Evolutionary conservation across 495 filamentous ascomycete species (phyloP).

Genomic region (Aspergillus funiculosus): DNA sequence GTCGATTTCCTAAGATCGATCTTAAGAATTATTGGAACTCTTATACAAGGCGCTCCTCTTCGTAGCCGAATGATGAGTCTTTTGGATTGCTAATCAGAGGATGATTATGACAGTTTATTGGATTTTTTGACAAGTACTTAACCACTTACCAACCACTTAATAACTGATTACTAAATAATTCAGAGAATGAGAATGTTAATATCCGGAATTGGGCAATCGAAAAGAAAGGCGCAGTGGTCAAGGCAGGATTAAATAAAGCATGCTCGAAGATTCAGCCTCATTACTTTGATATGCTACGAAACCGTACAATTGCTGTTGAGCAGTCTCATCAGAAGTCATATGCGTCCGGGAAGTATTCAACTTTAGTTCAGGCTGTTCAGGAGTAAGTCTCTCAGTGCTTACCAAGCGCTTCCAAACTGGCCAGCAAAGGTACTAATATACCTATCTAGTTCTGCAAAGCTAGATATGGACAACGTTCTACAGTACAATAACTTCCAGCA

Average conservation of each 20-base stretch:
- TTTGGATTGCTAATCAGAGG: constrained; percentile 1
- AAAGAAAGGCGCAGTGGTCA: constrained; percentile 10
- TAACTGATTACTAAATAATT: constrained; percentile 6
- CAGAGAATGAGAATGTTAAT: constrained; percentile 2
- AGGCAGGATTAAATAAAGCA: constrained; percentile 10
- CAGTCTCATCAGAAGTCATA: constrained; percentile 15
- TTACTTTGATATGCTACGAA: constrained; percentile 7
- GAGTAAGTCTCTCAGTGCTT: constrained; percentile 10
- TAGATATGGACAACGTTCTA: constrained; percentile 10
- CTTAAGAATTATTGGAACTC: constrained; percentile 3
- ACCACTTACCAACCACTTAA: not conserved
- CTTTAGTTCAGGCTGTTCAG: constrained; percentile 4
- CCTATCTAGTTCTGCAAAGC: constrained; percentile 7
- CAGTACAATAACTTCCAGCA: not conserved
- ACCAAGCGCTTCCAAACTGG: not conserved
- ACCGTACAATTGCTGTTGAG: constrained; percentile 15
- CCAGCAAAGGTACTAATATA: not conserved
- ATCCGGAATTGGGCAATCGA: constrained; percentile 11
- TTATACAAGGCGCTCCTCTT: not conserved
- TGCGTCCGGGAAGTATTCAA: constrained; percentile 8
- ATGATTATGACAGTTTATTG: constrained; percentile 5
- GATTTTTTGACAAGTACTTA: constrained; percentile 8
- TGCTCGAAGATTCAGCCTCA: constrained; percentile 13
- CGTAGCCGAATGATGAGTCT: constrained; percentile 11
- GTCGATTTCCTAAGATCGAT: constrained; percentile 6